Evolutionary conservation across 1,139 yeast genomes (phyloP).

Genomic region (Insectozyma bohioensis): DNA sequence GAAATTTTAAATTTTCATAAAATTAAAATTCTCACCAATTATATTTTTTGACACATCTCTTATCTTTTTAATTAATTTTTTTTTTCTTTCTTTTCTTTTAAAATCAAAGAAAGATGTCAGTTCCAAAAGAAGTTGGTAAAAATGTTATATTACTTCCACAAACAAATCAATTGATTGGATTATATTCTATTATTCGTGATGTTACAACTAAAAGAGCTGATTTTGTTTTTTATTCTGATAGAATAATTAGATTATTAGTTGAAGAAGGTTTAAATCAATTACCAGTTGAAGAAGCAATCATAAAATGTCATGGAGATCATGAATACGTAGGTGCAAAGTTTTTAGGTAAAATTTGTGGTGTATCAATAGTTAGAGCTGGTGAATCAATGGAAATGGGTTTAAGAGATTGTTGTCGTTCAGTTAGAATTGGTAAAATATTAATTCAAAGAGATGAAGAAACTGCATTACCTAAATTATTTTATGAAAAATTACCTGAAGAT

Average conservation of each 20-base stretch:
- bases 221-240: conserved; percentile 90
- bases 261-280: conserved; percentile 93
- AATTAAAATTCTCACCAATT: too few species aligned
- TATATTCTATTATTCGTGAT: conserved; percentile 89
- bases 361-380: conserved; percentile 95
- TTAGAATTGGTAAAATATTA: conserved; percentile 90
- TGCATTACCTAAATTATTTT: conserved; percentile 71
- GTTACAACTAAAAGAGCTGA: conserved; percentile 78
- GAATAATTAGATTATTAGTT: conserved; percentile 87
- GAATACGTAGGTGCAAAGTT: conserved; percentile 77
- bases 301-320: conserved; percentile 77
- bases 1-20: too few species aligned
- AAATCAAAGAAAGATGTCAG: conserved; percentile 21
- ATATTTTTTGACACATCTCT: background rate
- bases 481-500: conserved; percentile 91
- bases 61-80: conserved; percentile 1
- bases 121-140: conserved; percentile 25
- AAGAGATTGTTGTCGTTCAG: conserved; percentile 93
- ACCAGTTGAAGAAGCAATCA: conserved; percentile 69
- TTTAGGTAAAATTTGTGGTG: conserved; percentile 94
- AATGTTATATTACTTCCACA: conserved; percentile 78
- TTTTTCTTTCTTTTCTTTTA: background rate
- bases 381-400: conserved; percentile 98
- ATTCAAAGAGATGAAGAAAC: conserved; percentile 97
- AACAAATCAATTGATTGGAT: conserved; percentile 84